A percentile compares a stretch with the other conserved stretches of the same genome.
Evolutionary conservation across 2,329 filamentous ascomycete genomes (phyloP).

Genomic region (Penicillium sp.): DNA sequence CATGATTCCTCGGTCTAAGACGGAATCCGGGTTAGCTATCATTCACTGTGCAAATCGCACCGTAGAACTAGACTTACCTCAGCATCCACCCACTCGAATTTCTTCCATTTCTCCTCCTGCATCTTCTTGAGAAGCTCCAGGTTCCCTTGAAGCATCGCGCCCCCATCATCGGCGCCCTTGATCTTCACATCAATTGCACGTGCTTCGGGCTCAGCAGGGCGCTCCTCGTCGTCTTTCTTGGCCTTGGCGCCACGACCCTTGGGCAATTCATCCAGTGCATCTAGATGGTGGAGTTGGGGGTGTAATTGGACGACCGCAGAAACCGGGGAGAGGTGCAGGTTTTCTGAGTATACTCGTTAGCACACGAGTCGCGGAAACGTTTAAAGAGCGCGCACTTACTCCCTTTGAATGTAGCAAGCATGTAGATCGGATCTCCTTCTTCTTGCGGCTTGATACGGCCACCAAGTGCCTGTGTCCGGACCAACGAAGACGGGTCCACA

Average conservation of each 20-base stretch:
- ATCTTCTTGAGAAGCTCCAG: slow-evolving; percentile 68
- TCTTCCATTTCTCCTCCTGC: slow-evolving; percentile 76
- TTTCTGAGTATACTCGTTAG: slow-evolving; percentile 50
- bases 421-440: slow-evolving; percentile 69
- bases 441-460: slow-evolving; percentile 68
- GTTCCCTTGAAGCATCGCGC: slow-evolving; percentile 64
- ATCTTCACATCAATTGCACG: slow-evolving; percentile 82
- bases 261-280: slow-evolving; percentile 68
- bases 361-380: background rate
- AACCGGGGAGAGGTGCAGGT: slow-evolving; percentile 80
- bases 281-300: slow-evolving; percentile 87
- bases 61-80: slow-evolving; percentile 25
- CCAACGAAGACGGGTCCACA: slow-evolving; percentile 47
- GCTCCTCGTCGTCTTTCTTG: slow-evolving; percentile 45
- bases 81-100: slow-evolving; percentile 60
- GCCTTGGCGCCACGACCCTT: slow-evolving; percentile 31
- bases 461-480: slow-evolving; percentile 77
- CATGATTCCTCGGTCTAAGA: slow-evolving; percentile 61
- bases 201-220: slow-evolving; percentile 50
- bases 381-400: slow-evolving; percentile 49
- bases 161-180: slow-evolving; percentile 67
- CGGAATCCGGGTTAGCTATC: slow-evolving; percentile 13
- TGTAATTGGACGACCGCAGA: slow-evolving; percentile 81
- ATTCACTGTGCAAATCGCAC: background rate
- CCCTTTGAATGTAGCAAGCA: slow-evolving; percentile 85